Base-by-base conservation (phyloP, 768 basidiomycete species). In the Termitomyces sp. region DNA sequence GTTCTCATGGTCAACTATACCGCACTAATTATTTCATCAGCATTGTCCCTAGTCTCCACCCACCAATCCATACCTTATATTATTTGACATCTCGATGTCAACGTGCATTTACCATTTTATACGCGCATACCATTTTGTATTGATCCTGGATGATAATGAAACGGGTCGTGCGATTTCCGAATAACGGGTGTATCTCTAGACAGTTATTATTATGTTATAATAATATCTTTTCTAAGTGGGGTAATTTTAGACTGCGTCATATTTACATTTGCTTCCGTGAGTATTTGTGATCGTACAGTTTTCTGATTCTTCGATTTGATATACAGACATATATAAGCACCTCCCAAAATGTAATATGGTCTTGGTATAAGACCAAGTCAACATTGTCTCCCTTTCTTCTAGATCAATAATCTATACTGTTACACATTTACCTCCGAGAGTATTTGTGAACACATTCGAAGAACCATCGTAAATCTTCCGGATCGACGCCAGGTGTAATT, bases 401-500 rank as follows among this genome's bases (percentile, higher is more conserved):
- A 42, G 40, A 42, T 17, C 15, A 42, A 10, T 42, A 25, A 25
- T 25, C 25, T 25, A 17, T 17, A 17, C 40, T 17, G 40, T 42
- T 40, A 40, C 4, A 40, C 14, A 14, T 40, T 42, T 42, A 42
- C 40, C 9, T 42, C 31, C 43, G 70, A 2, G 92, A 94, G 70
- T 93, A 91, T 69, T 87, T 92, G 69, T 89, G 91, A 52, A 94
- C 82, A 69, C 94, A 96, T 73, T 96, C 84, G 63, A 96, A 85
- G 80, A 96, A 97, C 86, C 87, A 96, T 59, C 81, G 79, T 72
- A 97, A 78, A 72, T 97, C 93, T 59, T 98, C 95, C 25, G 96
- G 94, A 72, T 97, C 87, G 14, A 98, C 96, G 31, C 87, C 91
- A 11, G 97, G 97, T 4, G 95, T 97, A 67, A 99, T 96, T 5